Conservation (phyloP, 805 yeast species). For the Candida golubevii region DNA sequence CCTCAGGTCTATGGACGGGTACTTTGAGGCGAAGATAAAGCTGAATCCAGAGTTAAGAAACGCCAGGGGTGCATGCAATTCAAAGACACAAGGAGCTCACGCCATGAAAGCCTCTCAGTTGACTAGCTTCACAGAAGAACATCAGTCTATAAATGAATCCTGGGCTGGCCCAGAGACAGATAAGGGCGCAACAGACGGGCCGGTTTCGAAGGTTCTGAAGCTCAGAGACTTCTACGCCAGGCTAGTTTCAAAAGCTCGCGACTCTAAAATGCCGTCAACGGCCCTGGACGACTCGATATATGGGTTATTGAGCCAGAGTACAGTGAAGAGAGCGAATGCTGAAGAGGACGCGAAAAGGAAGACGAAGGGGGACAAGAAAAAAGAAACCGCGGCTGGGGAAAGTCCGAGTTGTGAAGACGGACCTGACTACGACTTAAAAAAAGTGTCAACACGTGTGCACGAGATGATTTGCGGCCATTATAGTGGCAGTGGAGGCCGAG, state of each 20-base stretch:
- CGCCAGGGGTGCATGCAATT: no score
- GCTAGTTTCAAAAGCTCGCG: not conserved
- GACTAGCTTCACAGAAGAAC: not conserved
- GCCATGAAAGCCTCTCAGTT: slow-evolving; percentile 2
- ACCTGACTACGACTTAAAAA: slow-evolving; percentile 16
- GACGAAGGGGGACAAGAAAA: not conserved
- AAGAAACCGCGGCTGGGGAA: not conserved
- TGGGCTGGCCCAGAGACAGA: not conserved
- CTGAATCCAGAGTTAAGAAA: no score
- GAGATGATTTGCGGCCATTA: slow-evolving; percentile 9
- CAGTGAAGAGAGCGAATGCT: not conserved
- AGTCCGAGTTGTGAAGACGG: not conserved
- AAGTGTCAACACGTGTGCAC: slow-evolving; percentile 31
- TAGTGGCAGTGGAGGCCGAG: slow-evolving; percentile 5
- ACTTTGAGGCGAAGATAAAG: slow-evolving; percentile 6
- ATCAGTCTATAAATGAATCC: not conserved
- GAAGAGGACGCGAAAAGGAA: not conserved
- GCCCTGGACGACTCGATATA: slow-evolving; percentile 15
- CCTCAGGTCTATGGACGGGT: slow-evolving; percentile 14
- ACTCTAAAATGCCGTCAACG: not conserved
- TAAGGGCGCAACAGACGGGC: not conserved
- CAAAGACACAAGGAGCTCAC: no score
- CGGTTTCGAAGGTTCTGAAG: not conserved
- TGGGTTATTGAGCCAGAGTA: slow-evolving; percentile 23
- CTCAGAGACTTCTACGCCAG: slow-evolving; percentile 1